Evolutionary conservation across 1,284 basidiomycete genomes (phyloP).

Genomic region (Papiliotrema nemorosa): DNA sequence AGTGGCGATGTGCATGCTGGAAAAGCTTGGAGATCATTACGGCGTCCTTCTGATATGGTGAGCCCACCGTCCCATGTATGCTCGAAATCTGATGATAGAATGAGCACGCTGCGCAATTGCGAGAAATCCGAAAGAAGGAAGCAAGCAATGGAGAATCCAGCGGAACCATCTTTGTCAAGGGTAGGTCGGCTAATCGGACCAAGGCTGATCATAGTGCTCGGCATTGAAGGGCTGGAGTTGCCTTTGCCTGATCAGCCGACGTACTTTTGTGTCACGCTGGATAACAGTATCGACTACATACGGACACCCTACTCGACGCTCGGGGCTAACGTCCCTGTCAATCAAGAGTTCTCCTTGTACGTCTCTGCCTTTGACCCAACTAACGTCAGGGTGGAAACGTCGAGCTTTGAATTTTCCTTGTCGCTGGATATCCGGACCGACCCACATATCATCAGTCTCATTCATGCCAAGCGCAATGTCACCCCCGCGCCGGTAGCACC

Average conservation of each 20-base stretch:
- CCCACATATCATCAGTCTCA: constrained; percentile 63
- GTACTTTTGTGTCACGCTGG: constrained; percentile 79
- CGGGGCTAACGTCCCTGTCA: constrained; percentile 63
- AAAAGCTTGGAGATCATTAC: constrained; percentile 81
- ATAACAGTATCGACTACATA: constrained; percentile 95
- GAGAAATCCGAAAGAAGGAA: constrained; percentile 70
- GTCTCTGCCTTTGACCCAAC: constrained; percentile 38
- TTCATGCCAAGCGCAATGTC: constrained; percentile 57
- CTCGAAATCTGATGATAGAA: constrained; percentile 56
- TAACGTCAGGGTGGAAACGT: constrained; percentile 48
- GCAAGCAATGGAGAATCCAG: constrained; percentile 67
- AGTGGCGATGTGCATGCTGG: constrained; percentile 77
- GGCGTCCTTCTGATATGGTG: constrained; percentile 90
- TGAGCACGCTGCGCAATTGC: constrained; percentile 84
- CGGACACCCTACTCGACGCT: constrained; percentile 78
- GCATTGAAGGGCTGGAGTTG: constrained; percentile 66
- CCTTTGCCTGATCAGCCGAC: constrained; percentile 73
- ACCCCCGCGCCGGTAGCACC: constrained; percentile 43
- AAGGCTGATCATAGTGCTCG: constrained; percentile 59
- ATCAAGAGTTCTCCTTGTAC: constrained; percentile 91
- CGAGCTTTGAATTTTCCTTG: constrained; percentile 84
- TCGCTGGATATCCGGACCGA: constrained; percentile 78
- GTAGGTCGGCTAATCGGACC: constrained; percentile 47
- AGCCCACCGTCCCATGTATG: constrained; percentile 21
- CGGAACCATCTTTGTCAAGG: constrained; percentile 92